Evolutionary conservation across 2,329 filamentous ascomycete species (phyloP), one percentile per base, ranked within the genome.

Genomic region (Aspergillus sp.): DNA sequence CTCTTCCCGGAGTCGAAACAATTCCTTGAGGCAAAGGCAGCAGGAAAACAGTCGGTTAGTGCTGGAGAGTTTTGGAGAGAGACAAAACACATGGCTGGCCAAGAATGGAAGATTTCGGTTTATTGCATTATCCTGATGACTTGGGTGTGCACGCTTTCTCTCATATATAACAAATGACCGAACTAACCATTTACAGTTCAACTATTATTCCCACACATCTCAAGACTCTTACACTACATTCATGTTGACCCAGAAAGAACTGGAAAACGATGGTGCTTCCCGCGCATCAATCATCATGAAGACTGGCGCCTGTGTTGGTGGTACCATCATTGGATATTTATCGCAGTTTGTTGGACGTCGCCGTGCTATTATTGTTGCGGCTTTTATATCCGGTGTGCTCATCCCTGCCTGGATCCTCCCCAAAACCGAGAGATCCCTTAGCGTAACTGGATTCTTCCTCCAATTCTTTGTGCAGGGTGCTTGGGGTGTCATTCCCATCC

Each of bases 161-260:
- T n/a, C 25, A 12, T 41, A 3, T 19, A 17, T 23, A 15, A 5
- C 6, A 9, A n/a, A 23, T 2, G 4, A 7, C 11, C 17, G 12
- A n/a, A 8, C 27, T 52, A 46, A 37, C 35, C 4, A 3, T 25
- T 23, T 41, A 40, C 48, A 70, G 71, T 86, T 87, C 78, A 87
- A 87, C 75, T 87, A 81, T 73, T 91, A 90, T 77, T 89, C 87
- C 51, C 90, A 93, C 78, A 90, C 89, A 2, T 88, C 86, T 23
- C 90, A 93, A 72, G 90, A 93, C 76, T 88, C 84, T 49, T 93
- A 92, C 77, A 91, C 90, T 0, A 92, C 90, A 3, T 91, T 92
- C 70, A 89, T 93, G 87, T 79, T 88, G 40, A 82, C 82, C 4
- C 82, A 90, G 65, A 92, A 93, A 74, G 85, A 87, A 62, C 80